These are phyloP conservation scores for Musa schizocarpa DNA, from an alignment of 176 grass and related monocot genomes.

Conservation along the genomic window DNA sequence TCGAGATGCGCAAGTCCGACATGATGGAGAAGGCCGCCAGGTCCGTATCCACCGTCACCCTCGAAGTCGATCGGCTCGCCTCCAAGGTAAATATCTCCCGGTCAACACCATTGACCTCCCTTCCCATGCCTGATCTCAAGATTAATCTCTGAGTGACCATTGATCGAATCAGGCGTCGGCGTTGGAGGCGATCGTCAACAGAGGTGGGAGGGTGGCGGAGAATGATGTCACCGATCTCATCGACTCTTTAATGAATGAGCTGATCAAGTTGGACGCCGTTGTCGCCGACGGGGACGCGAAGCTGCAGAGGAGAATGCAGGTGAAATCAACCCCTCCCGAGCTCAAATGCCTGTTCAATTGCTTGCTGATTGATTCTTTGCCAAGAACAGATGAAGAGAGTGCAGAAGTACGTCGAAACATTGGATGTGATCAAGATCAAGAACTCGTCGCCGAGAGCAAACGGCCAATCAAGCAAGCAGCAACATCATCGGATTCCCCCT, in stretches of 20 bases:
- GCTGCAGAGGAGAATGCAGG: constrained; percentile 6
- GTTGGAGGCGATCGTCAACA: constrained; percentile 68
- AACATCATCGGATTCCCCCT: not conserved
- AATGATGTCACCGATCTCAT: constrained; percentile 58
- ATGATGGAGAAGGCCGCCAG: constrained; percentile 59
- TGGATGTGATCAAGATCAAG: constrained; percentile 72
- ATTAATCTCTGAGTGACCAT: not conserved
- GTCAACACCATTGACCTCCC: not conserved
- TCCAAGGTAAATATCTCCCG: constrained; percentile 41
- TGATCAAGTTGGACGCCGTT: constrained; percentile 69
- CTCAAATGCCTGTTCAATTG: not conserved
- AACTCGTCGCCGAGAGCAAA: constrained; percentile 25
- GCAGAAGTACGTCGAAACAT: constrained; percentile 78
- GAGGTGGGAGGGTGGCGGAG: constrained; percentile 68
- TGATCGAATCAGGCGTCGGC: constrained; percentile 47
- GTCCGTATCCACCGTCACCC: constrained; percentile 48
- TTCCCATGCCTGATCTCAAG: not conserved
- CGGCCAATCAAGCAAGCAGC: constrained; percentile 30
- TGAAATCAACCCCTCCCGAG: not conserved
- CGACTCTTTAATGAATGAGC: constrained; percentile 87
- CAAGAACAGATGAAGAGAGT: constrained; percentile 59
- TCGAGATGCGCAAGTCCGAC: constrained; percentile 56
- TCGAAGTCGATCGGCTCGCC: constrained; percentile 81
- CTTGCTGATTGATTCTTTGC: not conserved
- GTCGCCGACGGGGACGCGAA: not conserved